Conservation (phyloP, 164 flowering plant genomes). For the Santalum album region DNA sequence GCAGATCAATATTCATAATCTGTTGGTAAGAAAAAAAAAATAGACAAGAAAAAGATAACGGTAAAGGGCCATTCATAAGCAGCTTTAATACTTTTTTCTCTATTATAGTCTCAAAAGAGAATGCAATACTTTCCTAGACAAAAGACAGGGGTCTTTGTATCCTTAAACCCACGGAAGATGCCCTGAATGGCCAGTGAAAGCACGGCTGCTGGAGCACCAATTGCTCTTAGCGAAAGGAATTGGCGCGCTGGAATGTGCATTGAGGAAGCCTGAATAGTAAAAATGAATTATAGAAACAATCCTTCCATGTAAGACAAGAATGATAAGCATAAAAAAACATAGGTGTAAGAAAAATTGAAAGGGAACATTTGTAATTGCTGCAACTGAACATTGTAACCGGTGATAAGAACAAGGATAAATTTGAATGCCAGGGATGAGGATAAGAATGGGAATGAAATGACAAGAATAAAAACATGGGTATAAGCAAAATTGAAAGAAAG, state of each 20-base stretch:
- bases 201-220: conserved; percentile 94
- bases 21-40: background rate
- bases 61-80: too few species aligned
- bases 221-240: conserved; percentile 69
- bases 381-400: too few species aligned
- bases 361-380: too few species aligned
- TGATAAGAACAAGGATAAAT: too few species aligned
- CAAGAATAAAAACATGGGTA: too few species aligned
- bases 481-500: too few species aligned
- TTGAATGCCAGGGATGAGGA: too few species aligned
- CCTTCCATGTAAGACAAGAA: too few species aligned
- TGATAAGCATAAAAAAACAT: too few species aligned
- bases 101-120: background rate
- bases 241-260: conserved; percentile 62
- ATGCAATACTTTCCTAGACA: conserved; percentile 74
- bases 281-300: conserved; percentile 12
- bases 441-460: too few species aligned
- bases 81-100: background rate
- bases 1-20: conserved; percentile 22
- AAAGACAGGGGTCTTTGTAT: conserved; percentile 76
- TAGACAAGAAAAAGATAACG: too few species aligned
- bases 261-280: conserved; percentile 65
- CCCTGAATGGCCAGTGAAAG: conserved; percentile 87
- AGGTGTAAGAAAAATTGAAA: too few species aligned
- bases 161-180: conserved; percentile 85